Conservation (phyloP, 805 yeast genomes). For the Metschnikowia anglica region DNA sequence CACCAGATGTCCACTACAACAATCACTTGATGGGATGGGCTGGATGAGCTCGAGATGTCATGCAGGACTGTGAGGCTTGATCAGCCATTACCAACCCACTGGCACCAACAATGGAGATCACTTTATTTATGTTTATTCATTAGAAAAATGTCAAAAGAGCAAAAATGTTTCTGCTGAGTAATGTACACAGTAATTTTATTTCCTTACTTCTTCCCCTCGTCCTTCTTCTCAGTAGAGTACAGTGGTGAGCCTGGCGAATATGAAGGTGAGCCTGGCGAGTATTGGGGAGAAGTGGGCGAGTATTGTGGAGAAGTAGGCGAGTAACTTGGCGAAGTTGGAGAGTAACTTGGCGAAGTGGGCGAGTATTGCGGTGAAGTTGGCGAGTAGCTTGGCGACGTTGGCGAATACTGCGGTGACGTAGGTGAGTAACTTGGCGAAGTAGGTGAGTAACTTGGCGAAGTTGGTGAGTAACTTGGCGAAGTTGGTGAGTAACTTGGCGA, state of each 20-base stretch:
- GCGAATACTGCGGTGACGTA: conserved; percentile 26
- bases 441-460: conserved; percentile 29
- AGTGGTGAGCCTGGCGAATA: conserved; percentile 37
- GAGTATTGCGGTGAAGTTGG: conserved; percentile 25
- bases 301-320: conserved; percentile 55
- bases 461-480: conserved; percentile 28
- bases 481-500: conserved; percentile 31
- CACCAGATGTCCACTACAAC: neutral
- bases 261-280: conserved; percentile 47
- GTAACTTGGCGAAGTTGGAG: conserved; percentile 47
- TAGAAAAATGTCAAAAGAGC: conserved; percentile 1
- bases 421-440: conserved; percentile 30
- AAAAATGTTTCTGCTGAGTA: neutral
- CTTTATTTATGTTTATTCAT: conserved; percentile 2
- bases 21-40: conserved; percentile 1
- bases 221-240: conserved; percentile 18
- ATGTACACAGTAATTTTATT: conserved; percentile 1
- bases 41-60: neutral
- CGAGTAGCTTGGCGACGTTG: conserved; percentile 27
- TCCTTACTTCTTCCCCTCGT: conserved; percentile 10
- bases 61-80: conserved; percentile 3
- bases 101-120: neutral
- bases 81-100: neutral
- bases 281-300: conserved; percentile 49
- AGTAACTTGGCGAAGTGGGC: conserved; percentile 24